Percentiles rank a stretch among this genome's conserved stretches.
These are phyloP conservation scores for Aspergillus tubingensis DNA, from an alignment of 2,329 filamentous ascomycete genomes.

Conservation along the genomic window DNA sequence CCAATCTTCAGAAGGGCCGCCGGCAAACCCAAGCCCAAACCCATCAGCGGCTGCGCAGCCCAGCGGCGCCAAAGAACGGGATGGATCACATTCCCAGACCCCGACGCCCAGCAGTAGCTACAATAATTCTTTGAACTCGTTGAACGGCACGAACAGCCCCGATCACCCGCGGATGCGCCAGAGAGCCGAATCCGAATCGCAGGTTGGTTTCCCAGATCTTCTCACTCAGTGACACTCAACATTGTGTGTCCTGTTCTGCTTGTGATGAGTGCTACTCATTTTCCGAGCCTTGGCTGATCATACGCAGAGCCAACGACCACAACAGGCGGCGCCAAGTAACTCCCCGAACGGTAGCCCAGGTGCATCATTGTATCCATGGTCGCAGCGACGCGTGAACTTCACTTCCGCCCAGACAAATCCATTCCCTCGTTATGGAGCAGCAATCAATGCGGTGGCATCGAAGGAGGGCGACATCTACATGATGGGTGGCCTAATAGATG, in stretches of 20 bases:
- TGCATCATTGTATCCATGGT: constrained; percentile 91
- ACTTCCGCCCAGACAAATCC: constrained; percentile 79
- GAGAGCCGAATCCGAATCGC: constrained; percentile 56
- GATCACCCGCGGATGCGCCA: constrained; percentile 64
- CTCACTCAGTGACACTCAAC: constrained; percentile 6
- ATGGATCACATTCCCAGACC: constrained; percentile 50
- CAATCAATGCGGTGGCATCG: constrained; percentile 86
- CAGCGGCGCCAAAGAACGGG: constrained; percentile 49
- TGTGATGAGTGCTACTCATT: neutral
- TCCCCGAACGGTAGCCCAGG: constrained; percentile 60
- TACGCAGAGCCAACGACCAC: constrained; percentile 34
- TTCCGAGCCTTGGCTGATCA: constrained; percentile 3
- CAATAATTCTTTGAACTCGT: constrained; percentile 66
- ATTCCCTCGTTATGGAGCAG: constrained; percentile 94
- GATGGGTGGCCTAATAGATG: constrained; percentile 95
- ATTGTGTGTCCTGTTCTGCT: neutral
- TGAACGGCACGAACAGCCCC: constrained; percentile 65
- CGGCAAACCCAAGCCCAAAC: constrained; percentile 23
- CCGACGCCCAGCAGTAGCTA: constrained; percentile 75
- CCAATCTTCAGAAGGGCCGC: constrained; percentile 56
- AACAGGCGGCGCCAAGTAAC: constrained; percentile 59
- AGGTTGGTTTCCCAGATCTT: constrained; percentile 45
- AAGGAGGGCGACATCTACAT: constrained; percentile 98
- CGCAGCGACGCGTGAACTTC: constrained; percentile 83
- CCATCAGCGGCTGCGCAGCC: constrained; percentile 45